phyloP scores from a whole-genome alignment of 2,329 filamentous ascomycete genomes.

The Exophiala sp. region DNA sequence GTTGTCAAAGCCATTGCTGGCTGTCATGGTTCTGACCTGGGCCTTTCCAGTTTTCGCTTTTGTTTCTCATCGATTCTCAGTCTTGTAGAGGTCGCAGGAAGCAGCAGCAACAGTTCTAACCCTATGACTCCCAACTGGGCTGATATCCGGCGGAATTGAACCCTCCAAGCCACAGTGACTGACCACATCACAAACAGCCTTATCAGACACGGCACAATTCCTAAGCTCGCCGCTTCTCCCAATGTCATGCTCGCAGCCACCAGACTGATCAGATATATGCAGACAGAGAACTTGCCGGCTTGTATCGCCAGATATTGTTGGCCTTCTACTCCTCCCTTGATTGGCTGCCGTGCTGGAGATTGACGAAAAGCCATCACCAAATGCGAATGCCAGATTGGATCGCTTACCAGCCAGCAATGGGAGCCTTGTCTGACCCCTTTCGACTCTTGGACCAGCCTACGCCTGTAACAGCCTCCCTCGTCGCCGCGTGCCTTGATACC shows the following conservation, averaged over 20 bases:
- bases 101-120: too few relatives aligned
- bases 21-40: neutral
- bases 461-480: neutral
- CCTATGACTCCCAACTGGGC: too few relatives aligned
- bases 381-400: neutral
- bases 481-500: neutral
- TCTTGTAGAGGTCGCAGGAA: too few relatives aligned
- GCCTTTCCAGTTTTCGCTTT: neutral
- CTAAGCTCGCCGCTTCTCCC: neutral
- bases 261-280: conserved; percentile 12
- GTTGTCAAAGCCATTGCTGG: neutral
- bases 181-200: neutral
- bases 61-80: neutral
- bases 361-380: neutral
- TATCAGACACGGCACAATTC: neutral
- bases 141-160: too few relatives aligned
- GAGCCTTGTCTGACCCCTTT: neutral
- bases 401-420: neutral
- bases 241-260: neutral
- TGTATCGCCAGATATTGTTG: too few relatives aligned
- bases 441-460: neutral
- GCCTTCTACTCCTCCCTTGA: neutral
- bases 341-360: conserved; percentile 7
- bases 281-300: too few relatives aligned
- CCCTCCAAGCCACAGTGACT: too few relatives aligned